phyloP scores from a whole-genome alignment of 1,139 yeast species.

The Geotrichum fermentans region DNA sequence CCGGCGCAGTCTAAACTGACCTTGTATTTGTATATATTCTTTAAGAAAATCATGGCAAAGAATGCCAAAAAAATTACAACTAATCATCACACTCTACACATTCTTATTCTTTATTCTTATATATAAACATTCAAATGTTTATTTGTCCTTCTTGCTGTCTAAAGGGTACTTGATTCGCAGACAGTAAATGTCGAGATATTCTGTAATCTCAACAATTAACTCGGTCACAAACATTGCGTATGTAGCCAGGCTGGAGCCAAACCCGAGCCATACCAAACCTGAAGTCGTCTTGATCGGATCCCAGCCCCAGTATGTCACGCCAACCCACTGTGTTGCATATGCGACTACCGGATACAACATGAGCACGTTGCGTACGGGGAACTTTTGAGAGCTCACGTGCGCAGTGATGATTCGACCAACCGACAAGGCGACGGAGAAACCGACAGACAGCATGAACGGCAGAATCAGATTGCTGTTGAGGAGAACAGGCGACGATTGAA shows the following conservation, averaged over 20 bases:
- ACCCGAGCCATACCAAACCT: conserved; percentile 55
- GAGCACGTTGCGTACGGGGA: conserved; percentile 70
- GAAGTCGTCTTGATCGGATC: conserved; percentile 26
- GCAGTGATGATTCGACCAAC: conserved; percentile 89
- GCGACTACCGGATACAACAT: conserved; percentile 63
- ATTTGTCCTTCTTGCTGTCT: conserved; percentile 35
- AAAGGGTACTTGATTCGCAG: conserved; percentile 79
- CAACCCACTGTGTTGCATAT: conserved; percentile 39
- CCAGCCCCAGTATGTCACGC: conserved; percentile 34
- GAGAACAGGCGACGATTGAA: conserved; percentile 45
- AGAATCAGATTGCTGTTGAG: conserved; percentile 44
- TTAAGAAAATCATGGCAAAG: no score
- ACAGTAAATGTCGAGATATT: conserved; percentile 79
- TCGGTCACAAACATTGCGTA: conserved; percentile 81
- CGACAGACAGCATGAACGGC: conserved; percentile 64
- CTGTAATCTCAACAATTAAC: conserved; percentile 76
- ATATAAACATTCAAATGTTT: neutral
- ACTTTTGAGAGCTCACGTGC: conserved; percentile 73
- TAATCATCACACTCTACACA: neutral
- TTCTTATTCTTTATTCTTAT: neutral
- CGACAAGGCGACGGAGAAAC: conserved; percentile 70
- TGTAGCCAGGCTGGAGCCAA: conserved; percentile 70
- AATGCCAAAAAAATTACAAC: neutral
- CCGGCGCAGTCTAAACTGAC: conserved; percentile 18
- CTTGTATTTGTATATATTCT: neutral